Evolutionary conservation across 2,329 filamentous ascomycete species (phyloP).

Genomic region (Phialophora expanda): DNA sequence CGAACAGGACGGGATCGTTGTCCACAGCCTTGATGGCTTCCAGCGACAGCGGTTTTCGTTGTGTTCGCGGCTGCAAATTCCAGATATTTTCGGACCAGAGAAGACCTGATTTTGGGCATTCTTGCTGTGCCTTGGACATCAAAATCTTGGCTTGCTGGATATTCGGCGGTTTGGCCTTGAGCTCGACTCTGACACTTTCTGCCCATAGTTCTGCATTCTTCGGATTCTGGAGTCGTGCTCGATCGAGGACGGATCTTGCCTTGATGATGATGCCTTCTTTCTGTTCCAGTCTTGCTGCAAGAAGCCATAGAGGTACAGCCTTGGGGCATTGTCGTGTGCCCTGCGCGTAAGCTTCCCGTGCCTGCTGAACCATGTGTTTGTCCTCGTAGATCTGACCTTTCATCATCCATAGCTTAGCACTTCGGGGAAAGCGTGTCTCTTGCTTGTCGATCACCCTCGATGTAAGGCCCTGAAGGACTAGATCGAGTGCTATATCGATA

Average conservation of each 20-base stretch:
- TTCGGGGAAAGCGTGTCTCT: constrained; percentile 81
- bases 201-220: constrained; percentile 86
- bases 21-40: constrained; percentile 98
- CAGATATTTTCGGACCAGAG: constrained; percentile 96
- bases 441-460: constrained; percentile 37
- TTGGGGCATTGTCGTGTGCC: constrained; percentile 86
- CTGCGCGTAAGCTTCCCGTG: constrained; percentile 84
- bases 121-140: constrained; percentile 91
- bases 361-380: constrained; percentile 77
- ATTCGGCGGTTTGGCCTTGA: constrained; percentile 74
- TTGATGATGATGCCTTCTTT: constrained; percentile 82
- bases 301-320: constrained; percentile 85
- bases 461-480: constrained; percentile 74
- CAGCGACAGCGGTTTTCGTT: constrained; percentile 86
- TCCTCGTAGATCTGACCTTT: constrained; percentile 97
- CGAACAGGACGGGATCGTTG: constrained; percentile 85
- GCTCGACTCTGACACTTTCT: constrained; percentile 91
- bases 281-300: constrained; percentile 88
- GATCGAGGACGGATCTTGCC: constrained; percentile 89
- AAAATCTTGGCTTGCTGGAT: constrained; percentile 81
- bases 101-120: constrained; percentile 83
- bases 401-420: constrained; percentile 95
- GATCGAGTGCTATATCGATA: constrained; percentile 78
- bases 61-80: constrained; percentile 87
- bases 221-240: constrained; percentile 83